Base-by-base conservation (phyloP, 352 stramenopile genomes). In the Pythium dissimile region DNA sequence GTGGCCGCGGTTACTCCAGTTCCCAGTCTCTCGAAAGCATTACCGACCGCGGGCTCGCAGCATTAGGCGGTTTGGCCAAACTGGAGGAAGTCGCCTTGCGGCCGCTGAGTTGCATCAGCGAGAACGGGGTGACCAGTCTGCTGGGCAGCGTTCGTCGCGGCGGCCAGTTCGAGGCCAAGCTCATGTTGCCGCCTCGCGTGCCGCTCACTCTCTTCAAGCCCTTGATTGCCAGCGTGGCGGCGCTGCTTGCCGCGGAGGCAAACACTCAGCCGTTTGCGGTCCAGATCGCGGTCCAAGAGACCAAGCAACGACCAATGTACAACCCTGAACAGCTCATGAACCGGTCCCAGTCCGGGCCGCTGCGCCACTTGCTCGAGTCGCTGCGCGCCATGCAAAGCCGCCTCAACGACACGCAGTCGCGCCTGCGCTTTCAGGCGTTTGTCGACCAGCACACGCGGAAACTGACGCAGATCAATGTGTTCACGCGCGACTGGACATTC, bases 221-320 rank as follows among this genome's bases (percentile, higher is more conserved):
- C 1, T 18, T 63, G 1, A 56, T 63, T 9, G 41, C 39, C 10
- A 63, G 27, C 12, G 35, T 63, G 12, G 45, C 45, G 1, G 20
- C 30, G 13, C n/a, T 51, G 26, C 12, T 49, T 18, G 27, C 34
- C 5, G 12, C n/a, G 16, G 18, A 26, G 20, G 21, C 13, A 24
- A 48, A 28, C 3, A n/a, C 23, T 1, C 38, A 39, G 9, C 27
- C 47, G 13, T 63, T 63, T 23, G 55, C 55, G 1, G 48, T 63
- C 7, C 55, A 63, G 47, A 47, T 63, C 45, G 55, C 55, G 12
- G 42, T 63, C 16, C 55, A 63, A 54, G 45, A 63, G 16, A 26
- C 44, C 55, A 63, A 56, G 31, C 35, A 56, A 13, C 55, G 55
- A n/a, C 38, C 43, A 6, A 23, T 30, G 21, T 61, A 61, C 23